phyloP scores from a whole-genome alignment of 148 eudicot species.

The Vaccinium macrocarpon region DNA sequence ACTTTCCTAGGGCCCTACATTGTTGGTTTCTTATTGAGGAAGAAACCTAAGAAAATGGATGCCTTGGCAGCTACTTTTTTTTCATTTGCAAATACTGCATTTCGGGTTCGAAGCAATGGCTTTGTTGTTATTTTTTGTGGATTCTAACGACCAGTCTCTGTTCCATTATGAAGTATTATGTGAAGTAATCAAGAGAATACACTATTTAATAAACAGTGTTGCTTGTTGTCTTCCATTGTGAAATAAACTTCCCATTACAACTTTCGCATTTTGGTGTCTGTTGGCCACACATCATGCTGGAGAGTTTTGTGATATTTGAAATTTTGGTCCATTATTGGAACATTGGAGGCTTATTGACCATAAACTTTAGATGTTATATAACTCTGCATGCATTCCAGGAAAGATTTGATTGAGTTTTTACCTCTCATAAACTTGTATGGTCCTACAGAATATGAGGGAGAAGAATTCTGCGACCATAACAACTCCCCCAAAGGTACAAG shows the following conservation, averaged over 20 bases:
- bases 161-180: not conserved
- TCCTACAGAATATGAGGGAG: slow-evolving; percentile 55
- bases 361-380: not conserved
- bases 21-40: too few species aligned
- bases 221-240: not conserved
- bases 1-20: not conserved
- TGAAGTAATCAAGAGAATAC: not conserved
- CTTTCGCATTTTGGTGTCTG: not conserved
- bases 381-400: not conserved
- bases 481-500: slow-evolving; percentile 64
- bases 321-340: not conserved
- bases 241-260: not conserved
- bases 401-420: not conserved
- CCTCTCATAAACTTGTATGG: not conserved
- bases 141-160: not conserved
- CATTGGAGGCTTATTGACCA: not conserved
- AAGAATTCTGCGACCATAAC: slow-evolving; percentile 33
- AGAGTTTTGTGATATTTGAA: not conserved
- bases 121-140: not conserved
- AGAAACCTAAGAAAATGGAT: too few species aligned
- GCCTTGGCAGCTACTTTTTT: too few species aligned
- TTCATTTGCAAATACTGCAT: too few species aligned
- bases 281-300: not conserved
- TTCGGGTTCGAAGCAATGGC: too few species aligned
- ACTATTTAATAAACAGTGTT: not conserved